Base-by-base conservation (phyloP, 257 asterid genomes). In the Solanum dulcamara region DNA sequence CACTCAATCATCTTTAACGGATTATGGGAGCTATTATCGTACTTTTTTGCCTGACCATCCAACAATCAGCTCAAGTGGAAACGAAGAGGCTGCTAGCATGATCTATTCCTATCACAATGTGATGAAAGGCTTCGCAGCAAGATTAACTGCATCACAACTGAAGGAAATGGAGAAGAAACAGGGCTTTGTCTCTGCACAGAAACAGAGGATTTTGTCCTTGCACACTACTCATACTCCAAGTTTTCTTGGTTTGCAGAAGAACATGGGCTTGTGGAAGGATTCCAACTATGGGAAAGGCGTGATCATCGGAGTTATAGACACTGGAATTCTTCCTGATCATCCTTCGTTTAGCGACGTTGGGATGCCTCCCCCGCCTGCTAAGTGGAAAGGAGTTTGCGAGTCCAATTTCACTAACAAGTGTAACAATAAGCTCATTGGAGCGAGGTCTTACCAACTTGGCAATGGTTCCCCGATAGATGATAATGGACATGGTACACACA, bases 391-490 rank as follows among this genome's bases (percentile, higher is more conserved):
- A 13, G 81, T 15, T 37, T 92, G 94, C 15, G 89, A 91, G 30
- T 87, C 85, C 38, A 83, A 72, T 30, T 72, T 71, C 42, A 66
- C 20, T 0, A 51, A 26, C 0, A 84, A 35, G 4, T 91, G 94
- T 18, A 93, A 93, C 55, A 93, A 91, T 77, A 91, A 92, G 84
- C 86, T 93, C 70, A 92, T 92, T 6, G 96, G 96, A 59, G 93
- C 92, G 0, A 87, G 93, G 46, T 12, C 42, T 50, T 85, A 88
- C 4, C 3, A 9, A 1, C 8, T 5, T 0, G 86, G 30, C 4
- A 26, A 46, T 2, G 87, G 72, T 4, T 66, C 88, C 0, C 87
- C 89, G 0, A 14, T 87, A 1, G 94, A 91, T 35, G 17, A 15
- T 0, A 10, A 4, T 12, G 96, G 94, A 10, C 96, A 93, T 28